Evolutionary conservation across 352 stramenopile species (phyloP).

Genomic region (Pythium aristosporum): DNA sequence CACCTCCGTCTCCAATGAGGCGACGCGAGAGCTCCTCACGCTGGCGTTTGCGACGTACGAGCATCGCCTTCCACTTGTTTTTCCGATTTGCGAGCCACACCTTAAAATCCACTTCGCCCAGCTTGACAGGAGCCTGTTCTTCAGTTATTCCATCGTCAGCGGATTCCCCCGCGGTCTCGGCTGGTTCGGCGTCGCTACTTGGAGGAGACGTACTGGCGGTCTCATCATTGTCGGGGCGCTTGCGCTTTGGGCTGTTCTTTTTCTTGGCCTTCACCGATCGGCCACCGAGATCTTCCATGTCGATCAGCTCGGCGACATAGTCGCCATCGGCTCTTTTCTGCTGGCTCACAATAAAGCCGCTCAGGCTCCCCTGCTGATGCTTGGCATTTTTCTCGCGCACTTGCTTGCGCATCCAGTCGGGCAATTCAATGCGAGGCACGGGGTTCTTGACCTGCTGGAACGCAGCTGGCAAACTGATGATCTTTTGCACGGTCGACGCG

Average conservation of each 20-base stretch:
- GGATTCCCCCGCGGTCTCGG: slow-evolving; percentile 30
- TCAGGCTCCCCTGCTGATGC: slow-evolving; percentile 84
- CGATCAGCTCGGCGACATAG: slow-evolving; percentile 63
- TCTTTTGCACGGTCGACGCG: slow-evolving; percentile 96
- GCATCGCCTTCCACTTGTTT: slow-evolving; percentile 63
- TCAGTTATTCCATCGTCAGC: slow-evolving; percentile 11
- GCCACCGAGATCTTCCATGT: slow-evolving; percentile 64
- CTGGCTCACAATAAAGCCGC: slow-evolving; percentile 81
- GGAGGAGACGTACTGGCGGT: slow-evolving; percentile 15
- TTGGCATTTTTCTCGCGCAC: slow-evolving; percentile 88
- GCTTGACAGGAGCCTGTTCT: slow-evolving; percentile 32
- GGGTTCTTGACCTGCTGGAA: slow-evolving; percentile 98
- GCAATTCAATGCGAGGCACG: slow-evolving; percentile 94
- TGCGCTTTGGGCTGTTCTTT: slow-evolving; percentile 11
- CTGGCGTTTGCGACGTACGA: slow-evolving; percentile 56
- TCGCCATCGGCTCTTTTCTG: slow-evolving; percentile 25
- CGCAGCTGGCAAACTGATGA: slow-evolving; percentile 98
- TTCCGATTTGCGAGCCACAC: slow-evolving; percentile 74
- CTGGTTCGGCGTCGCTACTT: slow-evolving; percentile 11
- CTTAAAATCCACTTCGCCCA: slow-evolving; percentile 56
- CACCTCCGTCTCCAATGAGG: slow-evolving; percentile 39
- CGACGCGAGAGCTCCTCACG: slow-evolving; percentile 49
- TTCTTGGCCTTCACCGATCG: slow-evolving; percentile 1
- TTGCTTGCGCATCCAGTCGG: slow-evolving; percentile 95
- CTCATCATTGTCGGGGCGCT: slow-evolving; percentile 4